Evolutionary conservation across 148 eudicot genomes (phyloP).

Genomic region (Rhododendron williamsianum): DNA sequence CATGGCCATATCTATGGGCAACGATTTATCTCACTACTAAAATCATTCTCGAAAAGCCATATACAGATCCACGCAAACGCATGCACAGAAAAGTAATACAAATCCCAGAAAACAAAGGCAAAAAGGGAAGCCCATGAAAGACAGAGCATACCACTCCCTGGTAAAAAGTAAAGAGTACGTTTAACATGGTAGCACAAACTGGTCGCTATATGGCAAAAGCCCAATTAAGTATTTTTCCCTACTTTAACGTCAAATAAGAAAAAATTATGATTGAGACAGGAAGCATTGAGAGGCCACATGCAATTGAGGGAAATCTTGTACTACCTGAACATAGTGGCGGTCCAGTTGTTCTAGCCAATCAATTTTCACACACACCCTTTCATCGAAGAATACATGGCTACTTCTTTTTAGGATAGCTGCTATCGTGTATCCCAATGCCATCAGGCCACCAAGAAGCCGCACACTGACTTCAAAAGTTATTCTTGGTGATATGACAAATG

Average conservation of each 20-base stretch:
- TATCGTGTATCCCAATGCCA: slow-evolving; percentile 97
- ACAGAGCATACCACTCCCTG: background rate
- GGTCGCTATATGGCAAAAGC: background rate
- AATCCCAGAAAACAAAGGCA: background rate
- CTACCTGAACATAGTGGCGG: slow-evolving; percentile 84
- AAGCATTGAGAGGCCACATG: background rate
- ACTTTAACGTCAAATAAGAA: background rate
- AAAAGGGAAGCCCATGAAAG: background rate
- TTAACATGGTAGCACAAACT: background rate
- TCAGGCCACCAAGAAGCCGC: slow-evolving; percentile 93
- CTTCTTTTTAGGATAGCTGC: slow-evolving; percentile 88
- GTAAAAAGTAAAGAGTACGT: background rate
- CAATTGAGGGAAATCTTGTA: slow-evolving; percentile 6
- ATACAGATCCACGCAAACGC: background rate
- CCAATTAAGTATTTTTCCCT: background rate
- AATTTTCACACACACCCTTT: slow-evolving; percentile 75
- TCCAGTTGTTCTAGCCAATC: slow-evolving; percentile 88
- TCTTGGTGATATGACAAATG: slow-evolving; percentile 95
- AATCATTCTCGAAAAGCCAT: background rate
- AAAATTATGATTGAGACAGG: background rate
- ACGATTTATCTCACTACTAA: background rate
- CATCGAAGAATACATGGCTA: slow-evolving; percentile 78
- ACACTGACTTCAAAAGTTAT: slow-evolving; percentile 96
- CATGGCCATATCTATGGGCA: background rate
- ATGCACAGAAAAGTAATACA: background rate